phyloP scores from a whole-genome alignment of 2,329 filamentous ascomycete genomes.

The Aspergillus pseudotamarii region DNA sequence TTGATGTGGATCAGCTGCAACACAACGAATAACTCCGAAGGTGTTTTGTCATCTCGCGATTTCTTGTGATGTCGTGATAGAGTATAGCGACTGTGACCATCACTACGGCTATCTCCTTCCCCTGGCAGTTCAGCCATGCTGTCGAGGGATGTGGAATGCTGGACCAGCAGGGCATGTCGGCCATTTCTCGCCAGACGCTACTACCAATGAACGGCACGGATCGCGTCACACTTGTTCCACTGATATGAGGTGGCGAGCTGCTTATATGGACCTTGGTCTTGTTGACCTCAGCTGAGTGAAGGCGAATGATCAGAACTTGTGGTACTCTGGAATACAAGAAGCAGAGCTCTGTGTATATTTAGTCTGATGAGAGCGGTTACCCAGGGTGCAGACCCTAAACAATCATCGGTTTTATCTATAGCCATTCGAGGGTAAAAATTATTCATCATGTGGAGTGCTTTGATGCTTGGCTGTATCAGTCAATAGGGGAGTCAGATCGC shows the following conservation, averaged over 20 bases:
- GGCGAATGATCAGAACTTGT: neutral
- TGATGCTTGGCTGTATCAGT: neutral
- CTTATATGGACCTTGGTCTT: neutral
- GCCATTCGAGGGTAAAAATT: neutral
- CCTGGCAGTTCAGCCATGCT: slow-evolving; percentile 16
- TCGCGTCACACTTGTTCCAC: neutral
- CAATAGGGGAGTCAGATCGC: neutral
- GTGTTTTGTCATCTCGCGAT: neutral
- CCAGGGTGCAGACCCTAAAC: neutral
- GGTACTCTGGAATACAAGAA: no score
- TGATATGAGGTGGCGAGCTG: neutral
- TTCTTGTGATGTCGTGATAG: neutral
- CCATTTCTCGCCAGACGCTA: neutral
- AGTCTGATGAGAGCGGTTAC: neutral
- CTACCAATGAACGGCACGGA: neutral
- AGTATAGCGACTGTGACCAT: neutral
- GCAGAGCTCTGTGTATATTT: neutral
- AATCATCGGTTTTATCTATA: neutral
- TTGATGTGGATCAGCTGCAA: neutral
- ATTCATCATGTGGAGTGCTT: neutral
- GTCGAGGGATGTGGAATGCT: slow-evolving; percentile 26
- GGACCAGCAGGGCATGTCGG: neutral
- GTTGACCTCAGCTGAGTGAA: neutral
- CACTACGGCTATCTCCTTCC: neutral
- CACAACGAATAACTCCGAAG: neutral